Base-by-base conservation (phyloP, 352 stramenopile genomes). In the Phytopythium cucurbitacearum region DNA sequence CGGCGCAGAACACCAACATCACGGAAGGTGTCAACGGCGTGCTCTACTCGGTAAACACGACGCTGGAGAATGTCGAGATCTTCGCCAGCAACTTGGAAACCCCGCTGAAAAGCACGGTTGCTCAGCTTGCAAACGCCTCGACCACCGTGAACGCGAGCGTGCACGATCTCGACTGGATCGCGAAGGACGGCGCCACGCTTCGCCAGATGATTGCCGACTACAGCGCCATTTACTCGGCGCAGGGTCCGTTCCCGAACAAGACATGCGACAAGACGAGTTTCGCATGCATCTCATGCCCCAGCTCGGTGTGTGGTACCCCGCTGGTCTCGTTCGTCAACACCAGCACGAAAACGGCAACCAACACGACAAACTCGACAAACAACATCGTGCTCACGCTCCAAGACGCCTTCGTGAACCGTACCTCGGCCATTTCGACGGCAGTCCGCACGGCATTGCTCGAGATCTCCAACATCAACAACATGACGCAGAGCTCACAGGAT, bases 1-100 rank as follows among this genome's bases (percentile, higher is more conserved):
- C 81, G 13, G 79, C 80, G 1, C 73, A 90, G 48, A 93, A 93
- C 56, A 86, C 78, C 15, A 91, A 86, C 64, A 85, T 93, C 56
- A 89, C 83, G 6, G 67, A 89, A 39, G 74, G 76, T 12, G 56
- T 91, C 15, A 62, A 75, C 21, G 69, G 69, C 1, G 70, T 93
- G 32, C 55, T 93, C 16, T 67, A 86, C 51, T 89, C 79, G 44
- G 52, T 91, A 13, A 86, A 82, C 39, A 73, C 73, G 13, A 89
- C 78, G 16, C 52, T 93, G n/a, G 71, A 78, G 52, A 90, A 93
- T 51, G 69, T 87, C 16, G 80, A 89, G 34, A 86, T 89, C 38
- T 90, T 89, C 40, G 71, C 84, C 15, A 47, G 38, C 34, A 91
- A 93, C 57, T 50, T 91, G 16, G 52, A 81, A 34, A 63, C 60